Evolutionary conservation across 208 protist species (phyloP), one percentile per base, ranked within the genome.

Genomic region (Leishmania turanica): DNA sequence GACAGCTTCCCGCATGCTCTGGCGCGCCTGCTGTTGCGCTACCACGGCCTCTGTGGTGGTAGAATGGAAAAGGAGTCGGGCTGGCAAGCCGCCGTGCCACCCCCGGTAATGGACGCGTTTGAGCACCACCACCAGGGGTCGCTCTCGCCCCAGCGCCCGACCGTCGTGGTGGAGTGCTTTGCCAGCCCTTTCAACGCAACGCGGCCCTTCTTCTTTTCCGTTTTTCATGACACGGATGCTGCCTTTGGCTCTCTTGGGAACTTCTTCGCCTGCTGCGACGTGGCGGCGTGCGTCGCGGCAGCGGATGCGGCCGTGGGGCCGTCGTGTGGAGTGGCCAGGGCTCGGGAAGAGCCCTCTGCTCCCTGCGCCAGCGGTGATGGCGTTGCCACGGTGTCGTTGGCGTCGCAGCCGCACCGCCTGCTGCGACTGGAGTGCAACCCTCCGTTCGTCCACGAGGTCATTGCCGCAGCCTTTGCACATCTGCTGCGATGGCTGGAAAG

Each of bases 161-260:
- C 51, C 17, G 49, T 82, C 45, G 60, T 47, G 1, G 83, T 80
- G 27, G 88, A 91, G 78, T 91, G 88, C 64, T 91, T 91, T 71
- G 83, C 83, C 6, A 88, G 85, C 58, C 88, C 88, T 60, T 88
- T 91, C 56, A 91, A 91, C 78, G 84, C 83, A 31, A 85, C 80
- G 40, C 77, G 84, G 5, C 77, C 68, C 37, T 70, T 76, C 69
- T 89, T 88, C 84, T 91, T 87, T 65, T 89, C 85, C 21, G 73
- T 77, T 9, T 91, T 89, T 37, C 78, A 62, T 47, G 88, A 89
- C 80, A 89, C 83, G 4, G 88, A 91, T 78, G 71, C 79, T 40
- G 76, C 77, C n/a, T 91, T 91, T 65, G 88, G 88, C 53, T 88
- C 80, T 2, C 79, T 84, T 34, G 88, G 88, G 7, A 91, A 87